Evolutionary conservation across 164 flowering plant genomes (phyloP).

Genomic region (Aristolochia contorta): DNA sequence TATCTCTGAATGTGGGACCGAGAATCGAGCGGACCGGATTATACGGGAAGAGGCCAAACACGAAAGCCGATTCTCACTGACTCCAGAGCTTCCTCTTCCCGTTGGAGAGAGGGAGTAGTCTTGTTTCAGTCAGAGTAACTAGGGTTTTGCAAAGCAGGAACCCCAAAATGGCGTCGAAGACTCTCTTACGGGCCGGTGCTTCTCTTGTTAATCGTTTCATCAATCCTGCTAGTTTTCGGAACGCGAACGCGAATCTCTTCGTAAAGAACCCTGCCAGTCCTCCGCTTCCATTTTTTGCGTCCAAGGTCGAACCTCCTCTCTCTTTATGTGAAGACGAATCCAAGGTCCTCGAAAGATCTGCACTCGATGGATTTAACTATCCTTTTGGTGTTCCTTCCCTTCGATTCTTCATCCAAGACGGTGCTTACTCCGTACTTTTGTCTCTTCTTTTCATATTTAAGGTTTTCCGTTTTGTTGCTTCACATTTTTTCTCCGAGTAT

Average conservation of each 20-base stretch:
- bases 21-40: no score
- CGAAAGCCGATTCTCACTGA: no score
- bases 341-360: background rate
- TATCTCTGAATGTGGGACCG: no score
- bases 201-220: background rate
- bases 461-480: background rate
- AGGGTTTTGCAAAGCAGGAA: background rate
- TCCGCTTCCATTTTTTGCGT: background rate
- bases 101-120: no score
- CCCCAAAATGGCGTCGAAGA: slow-evolving; percentile 1
- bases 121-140: no score
- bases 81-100: no score
- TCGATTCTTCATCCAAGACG: slow-evolving; percentile 1
- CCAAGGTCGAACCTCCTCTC: background rate
- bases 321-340: background rate
- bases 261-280: background rate
- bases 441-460: background rate
- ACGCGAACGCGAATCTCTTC: background rate
- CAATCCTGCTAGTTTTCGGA: background rate
- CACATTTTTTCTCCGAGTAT: background rate
- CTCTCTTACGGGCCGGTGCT: background rate
- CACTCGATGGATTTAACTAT: background rate
- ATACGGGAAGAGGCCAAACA: no score
- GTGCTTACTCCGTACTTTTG: background rate
- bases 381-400: slow-evolving; percentile 3